phyloP scores from a whole-genome alignment of 345 rosid genomes.

The Hibiscus mutabilis region DNA sequence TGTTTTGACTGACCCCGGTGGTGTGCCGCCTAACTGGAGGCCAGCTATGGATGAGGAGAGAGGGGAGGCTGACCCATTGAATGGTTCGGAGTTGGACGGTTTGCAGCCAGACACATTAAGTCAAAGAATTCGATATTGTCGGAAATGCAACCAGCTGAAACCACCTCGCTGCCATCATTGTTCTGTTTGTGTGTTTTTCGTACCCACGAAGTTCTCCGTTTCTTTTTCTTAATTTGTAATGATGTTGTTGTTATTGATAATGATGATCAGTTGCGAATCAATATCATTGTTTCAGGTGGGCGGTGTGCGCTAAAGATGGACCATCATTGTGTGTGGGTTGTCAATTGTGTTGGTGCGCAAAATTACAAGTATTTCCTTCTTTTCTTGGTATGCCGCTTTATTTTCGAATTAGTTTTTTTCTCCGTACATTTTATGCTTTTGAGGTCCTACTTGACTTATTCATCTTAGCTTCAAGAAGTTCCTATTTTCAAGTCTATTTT shows the following conservation, averaged over 20 bases:
- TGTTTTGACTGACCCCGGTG: slow-evolving; percentile 91
- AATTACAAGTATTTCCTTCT: slow-evolving; percentile 94
- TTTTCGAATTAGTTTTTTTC: background rate
- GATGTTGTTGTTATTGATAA: slow-evolving; percentile 4
- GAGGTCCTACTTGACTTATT: background rate
- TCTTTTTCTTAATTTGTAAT: slow-evolving; percentile 2
- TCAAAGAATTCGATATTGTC: slow-evolving; percentile 68
- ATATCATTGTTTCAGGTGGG: slow-evolving; percentile 57
- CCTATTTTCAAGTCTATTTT: background rate
- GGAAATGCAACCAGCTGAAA: slow-evolving; percentile 83
- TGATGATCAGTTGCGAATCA: slow-evolving; percentile 10
- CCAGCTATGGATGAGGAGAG: slow-evolving; percentile 68
- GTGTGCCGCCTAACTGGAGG: slow-evolving; percentile 90
- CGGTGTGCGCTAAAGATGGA: slow-evolving; percentile 94
- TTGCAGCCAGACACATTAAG: slow-evolving; percentile 49
- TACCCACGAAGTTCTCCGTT: background rate
- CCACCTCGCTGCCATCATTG: slow-evolving; percentile 98
- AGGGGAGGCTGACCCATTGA: slow-evolving; percentile 72
- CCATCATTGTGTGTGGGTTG: slow-evolving; percentile 99
- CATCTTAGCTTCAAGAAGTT: background rate
- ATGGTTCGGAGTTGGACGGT: slow-evolving; percentile 47
- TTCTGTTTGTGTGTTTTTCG: slow-evolving; percentile 41
- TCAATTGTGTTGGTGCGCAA: slow-evolving; percentile 91
- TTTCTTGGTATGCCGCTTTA: slow-evolving; percentile 64
- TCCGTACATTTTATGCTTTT: background rate